phyloP scores from a whole-genome alignment of 352 stramenopile species.

The Peronospora destructor region DNA sequence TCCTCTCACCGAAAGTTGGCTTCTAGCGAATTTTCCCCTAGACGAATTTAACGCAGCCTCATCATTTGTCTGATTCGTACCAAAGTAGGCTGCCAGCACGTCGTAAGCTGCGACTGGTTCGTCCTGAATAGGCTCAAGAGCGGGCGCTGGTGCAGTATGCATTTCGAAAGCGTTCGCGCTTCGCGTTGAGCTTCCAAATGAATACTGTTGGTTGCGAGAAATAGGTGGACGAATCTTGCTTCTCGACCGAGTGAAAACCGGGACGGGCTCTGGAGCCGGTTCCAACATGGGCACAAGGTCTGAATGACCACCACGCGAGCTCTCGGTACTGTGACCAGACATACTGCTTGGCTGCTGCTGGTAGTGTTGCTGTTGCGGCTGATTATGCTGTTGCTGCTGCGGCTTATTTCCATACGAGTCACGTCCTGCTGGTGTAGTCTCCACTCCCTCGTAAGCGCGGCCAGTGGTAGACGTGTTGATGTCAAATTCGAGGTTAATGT shows the following conservation, averaged over 20 bases:
- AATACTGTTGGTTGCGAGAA: constrained; percentile 37
- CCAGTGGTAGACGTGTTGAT: constrained; percentile 24
- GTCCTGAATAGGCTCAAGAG: constrained; percentile 16
- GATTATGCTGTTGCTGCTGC: constrained; percentile 16
- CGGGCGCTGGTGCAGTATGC: constrained; percentile 7
- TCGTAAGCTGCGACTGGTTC: constrained; percentile 31
- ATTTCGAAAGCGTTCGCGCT: constrained; percentile 11
- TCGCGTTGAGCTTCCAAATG: constrained; percentile 20
- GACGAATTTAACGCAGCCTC: constrained; percentile 11
- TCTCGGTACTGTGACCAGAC: constrained; percentile 23
- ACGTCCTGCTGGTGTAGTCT: constrained; percentile 19
- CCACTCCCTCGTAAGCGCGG: constrained; percentile 25
- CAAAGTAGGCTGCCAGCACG: constrained; percentile 35
- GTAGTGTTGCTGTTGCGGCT: constrained; percentile 19
- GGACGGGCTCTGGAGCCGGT: constrained; percentile 19
- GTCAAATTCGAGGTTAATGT: constrained; percentile 49
- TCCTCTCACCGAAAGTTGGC: constrained; percentile 7
- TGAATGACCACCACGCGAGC: constrained; percentile 16
- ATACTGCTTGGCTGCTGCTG: constrained; percentile 15
- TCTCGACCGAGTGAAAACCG: constrained; percentile 18
- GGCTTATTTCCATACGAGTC: constrained; percentile 23
- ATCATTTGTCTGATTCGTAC: constrained; percentile 22
- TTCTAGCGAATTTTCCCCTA: constrained; percentile 6
- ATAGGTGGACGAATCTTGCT: constrained; percentile 16
- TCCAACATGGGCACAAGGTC: constrained; percentile 32